Conservation (phyloP, 441 rosid species). For the Gossypium davidsonii region DNA sequence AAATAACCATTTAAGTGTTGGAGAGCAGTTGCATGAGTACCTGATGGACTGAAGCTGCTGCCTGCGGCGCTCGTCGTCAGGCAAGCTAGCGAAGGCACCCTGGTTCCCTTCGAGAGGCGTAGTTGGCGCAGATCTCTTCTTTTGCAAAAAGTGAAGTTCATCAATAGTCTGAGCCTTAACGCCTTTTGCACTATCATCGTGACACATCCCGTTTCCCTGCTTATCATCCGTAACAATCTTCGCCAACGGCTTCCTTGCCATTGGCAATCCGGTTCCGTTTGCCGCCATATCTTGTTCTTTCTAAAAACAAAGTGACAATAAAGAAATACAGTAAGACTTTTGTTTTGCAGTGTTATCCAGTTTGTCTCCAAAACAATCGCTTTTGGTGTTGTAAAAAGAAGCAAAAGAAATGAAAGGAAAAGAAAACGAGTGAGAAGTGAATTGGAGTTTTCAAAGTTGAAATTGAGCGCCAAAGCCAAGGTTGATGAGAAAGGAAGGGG, state of each 20-base stretch:
- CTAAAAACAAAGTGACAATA: background rate
- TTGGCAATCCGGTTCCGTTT: slow-evolving; percentile 1
- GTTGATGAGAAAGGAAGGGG: background rate
- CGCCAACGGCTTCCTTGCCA: slow-evolving; percentile 13
- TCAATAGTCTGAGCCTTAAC: slow-evolving; percentile 69
- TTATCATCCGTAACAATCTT: slow-evolving; percentile 12
- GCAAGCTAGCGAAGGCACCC: slow-evolving; percentile 34
- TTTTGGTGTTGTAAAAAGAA: background rate
- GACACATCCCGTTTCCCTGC: slow-evolving; percentile 31
- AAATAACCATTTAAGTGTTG: too few relatives aligned
- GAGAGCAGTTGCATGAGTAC: slow-evolving; percentile 21
- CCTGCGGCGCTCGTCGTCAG: slow-evolving; percentile 70
- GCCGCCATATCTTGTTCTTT: slow-evolving; percentile 11
- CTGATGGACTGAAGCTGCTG: slow-evolving; percentile 81
- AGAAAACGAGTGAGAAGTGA: background rate
- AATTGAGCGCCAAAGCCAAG: background rate
- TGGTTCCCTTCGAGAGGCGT: slow-evolving; percentile 50
- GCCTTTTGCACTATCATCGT: slow-evolving; percentile 56
- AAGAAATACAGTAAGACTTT: background rate
- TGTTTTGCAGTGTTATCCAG: background rate
- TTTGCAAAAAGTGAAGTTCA: slow-evolving; percentile 75
- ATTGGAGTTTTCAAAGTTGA: background rate
- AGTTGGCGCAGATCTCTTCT: slow-evolving; percentile 63
- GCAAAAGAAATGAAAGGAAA: background rate
- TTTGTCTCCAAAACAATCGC: background rate